Evolutionary conservation across 345 rosid genomes (phyloP), one percentile per base, ranked within the genome.

Genomic region (Turnera subulata): DNA sequence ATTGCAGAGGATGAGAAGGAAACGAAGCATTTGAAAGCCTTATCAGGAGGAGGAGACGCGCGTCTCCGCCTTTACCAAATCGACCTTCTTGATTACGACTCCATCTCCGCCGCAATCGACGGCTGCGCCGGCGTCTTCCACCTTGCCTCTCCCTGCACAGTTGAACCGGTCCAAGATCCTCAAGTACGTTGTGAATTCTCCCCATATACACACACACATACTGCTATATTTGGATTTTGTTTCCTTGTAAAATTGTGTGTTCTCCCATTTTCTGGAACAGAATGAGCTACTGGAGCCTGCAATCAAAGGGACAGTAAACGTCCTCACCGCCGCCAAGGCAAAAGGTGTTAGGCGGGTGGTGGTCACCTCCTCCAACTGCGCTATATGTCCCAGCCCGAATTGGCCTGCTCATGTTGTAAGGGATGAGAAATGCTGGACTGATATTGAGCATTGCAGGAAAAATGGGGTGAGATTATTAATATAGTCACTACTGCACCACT

Each of bases 91-190:
- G 76, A 87, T 45, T 85, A 83, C 67, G 86, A 80, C 47, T 80
- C 94, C 23, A 70, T 93, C 59, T 56, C 56, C 52, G 67, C 91
- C 44, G 84, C 97, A 6, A 60, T 86, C 73, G 55, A 46, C 24
- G 91, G 91, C 45, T 93, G 97, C 46, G 35, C 67, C 42, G 97
- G 97, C 19, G 88, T 89, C 33, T 86, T 93, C 78, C 97, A 93
- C 70, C 80, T 93, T 25, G 99, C 99, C 26, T 89, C 91, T 55
- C 97, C 99, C 11, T 85, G 91, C 81, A 86, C 68, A 66, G 84
- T 89, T 53, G 96, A 85, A 42, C 55, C 61, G 70, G 97, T 85
- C 55, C 66, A 37, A 4, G 91, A 93, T 61, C 97, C 95, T 3
- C 79, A 93, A 89, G 97, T 85, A 44, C n/a, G n/a, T n/a, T n/a